phyloP scores from a whole-genome alignment of 1,284 basidiomycete species.

The Inonotus obliquus region DNA sequence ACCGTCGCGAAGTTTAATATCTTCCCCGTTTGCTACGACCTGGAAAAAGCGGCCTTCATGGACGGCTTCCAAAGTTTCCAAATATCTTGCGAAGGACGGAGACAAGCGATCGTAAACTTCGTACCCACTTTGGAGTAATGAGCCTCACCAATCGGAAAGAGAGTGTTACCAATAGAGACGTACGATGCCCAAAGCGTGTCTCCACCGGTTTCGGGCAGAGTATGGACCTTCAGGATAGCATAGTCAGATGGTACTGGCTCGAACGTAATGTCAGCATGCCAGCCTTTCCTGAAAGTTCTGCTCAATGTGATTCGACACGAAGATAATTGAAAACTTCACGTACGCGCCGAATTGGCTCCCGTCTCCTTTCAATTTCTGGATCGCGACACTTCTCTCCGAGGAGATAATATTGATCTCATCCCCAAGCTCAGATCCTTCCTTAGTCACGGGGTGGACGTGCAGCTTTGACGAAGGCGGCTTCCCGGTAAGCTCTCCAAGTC shows the following conservation, averaged over 20 bases:
- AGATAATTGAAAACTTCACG: background rate
- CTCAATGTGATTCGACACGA: background rate
- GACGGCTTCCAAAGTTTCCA: slow-evolving; percentile 56
- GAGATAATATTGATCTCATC: slow-evolving; percentile 46
- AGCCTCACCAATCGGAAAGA: background rate
- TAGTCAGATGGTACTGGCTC: slow-evolving; percentile 66
- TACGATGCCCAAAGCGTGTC: slow-evolving; percentile 38
- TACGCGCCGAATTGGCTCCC: slow-evolving; percentile 9
- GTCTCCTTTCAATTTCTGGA: background rate
- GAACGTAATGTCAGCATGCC: slow-evolving; percentile 68
- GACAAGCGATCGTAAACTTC: slow-evolving; percentile 63
- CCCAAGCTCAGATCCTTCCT: slow-evolving; percentile 43
- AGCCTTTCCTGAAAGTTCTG: slow-evolving; percentile 37
- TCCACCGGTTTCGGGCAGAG: slow-evolving; percentile 40
- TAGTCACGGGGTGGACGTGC: slow-evolving; percentile 64
- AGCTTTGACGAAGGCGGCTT: slow-evolving; percentile 50
- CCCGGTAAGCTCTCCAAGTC: slow-evolving; percentile 52
- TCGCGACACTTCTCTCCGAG: slow-evolving; percentile 32
- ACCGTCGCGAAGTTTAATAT: slow-evolving; percentile 21
- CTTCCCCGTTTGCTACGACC: slow-evolving; percentile 29
- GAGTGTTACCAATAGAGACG: slow-evolving; percentile 5
- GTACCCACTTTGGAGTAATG: slow-evolving; percentile 37
- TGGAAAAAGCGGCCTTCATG: slow-evolving; percentile 52
- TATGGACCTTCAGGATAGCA: slow-evolving; percentile 45
- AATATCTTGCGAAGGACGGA: slow-evolving; percentile 48